phyloP scores from a whole-genome alignment of 495 filamentous ascomycete species.

The Haplographium delicatum region DNA sequence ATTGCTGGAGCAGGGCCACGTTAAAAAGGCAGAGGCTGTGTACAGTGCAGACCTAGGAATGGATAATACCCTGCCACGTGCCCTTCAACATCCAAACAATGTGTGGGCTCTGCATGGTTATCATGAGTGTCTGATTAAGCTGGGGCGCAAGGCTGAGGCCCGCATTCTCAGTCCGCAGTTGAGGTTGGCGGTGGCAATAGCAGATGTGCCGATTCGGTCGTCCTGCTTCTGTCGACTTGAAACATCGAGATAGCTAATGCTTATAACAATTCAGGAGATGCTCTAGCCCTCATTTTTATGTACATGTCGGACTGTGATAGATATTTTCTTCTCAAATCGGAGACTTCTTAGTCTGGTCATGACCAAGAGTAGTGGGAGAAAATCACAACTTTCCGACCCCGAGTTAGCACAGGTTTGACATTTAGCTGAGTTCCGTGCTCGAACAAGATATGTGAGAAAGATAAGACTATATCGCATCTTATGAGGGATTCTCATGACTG shows the following conservation, averaged over 20 bases:
- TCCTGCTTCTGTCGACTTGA: constrained; percentile 53
- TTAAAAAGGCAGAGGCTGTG: constrained; percentile 47
- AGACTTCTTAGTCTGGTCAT: too few relatives aligned
- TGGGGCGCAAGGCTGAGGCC: constrained; percentile 46
- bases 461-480: too few relatives aligned
- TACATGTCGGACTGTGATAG: too few relatives aligned
- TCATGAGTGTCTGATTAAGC: constrained; percentile 53
- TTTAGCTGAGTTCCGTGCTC: too few relatives aligned
- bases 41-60: constrained; percentile 61
- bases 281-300: too few relatives aligned
- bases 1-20: constrained; percentile 53
- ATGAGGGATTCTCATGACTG: too few relatives aligned
- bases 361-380: too few relatives aligned
- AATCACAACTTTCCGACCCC: too few relatives aligned
- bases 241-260: not conserved
- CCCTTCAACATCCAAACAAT: constrained; percentile 58
- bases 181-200: constrained; percentile 41
- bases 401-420: too few relatives aligned
- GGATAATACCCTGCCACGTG: constrained; percentile 46
- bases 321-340: too few relatives aligned
- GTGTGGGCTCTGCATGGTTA: constrained; percentile 65
- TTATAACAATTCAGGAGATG: too few relatives aligned
- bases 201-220: constrained; percentile 53
- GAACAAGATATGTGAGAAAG: too few relatives aligned
- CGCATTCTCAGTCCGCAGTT: constrained; percentile 43